A percentile compares a stretch with the other conserved stretches of the same genome.
Evolutionary conservation across 352 stramenopile genomes (phyloP).

Genomic region (Phytopythium montanum): DNA sequence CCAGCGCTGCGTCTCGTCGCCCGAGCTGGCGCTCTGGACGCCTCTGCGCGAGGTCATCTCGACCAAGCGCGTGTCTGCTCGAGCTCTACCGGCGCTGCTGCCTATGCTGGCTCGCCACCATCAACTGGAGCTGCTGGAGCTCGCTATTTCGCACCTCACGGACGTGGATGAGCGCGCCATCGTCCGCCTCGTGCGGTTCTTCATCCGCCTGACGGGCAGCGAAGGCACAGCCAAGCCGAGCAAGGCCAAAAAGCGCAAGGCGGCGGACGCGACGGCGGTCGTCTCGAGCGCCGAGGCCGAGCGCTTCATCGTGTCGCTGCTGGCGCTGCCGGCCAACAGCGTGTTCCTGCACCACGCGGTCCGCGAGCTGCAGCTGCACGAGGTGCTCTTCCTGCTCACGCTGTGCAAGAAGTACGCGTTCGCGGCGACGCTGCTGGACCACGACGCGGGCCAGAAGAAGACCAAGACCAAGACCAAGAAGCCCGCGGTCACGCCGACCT

Average conservation of each 20-base stretch:
- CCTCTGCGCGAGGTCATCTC: conserved; percentile 47
- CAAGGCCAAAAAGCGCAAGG: conserved; percentile 27
- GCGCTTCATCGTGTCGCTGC: conserved; percentile 50
- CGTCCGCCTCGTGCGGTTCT: conserved; percentile 70
- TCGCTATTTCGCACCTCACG: conserved; percentile 53
- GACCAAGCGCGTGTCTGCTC: conserved; percentile 58
- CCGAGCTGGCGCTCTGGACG: conserved; percentile 47
- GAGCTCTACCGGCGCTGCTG: conserved; percentile 56
- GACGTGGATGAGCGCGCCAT: conserved; percentile 79
- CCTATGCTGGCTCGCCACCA: conserved; percentile 61
- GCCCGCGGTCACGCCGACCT: conserved; percentile 13
- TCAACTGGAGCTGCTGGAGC: conserved; percentile 63
- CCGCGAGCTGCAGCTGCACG: conserved; percentile 56
- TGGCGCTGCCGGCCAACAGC: conserved; percentile 57
- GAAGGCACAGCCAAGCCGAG: conserved; percentile 3
- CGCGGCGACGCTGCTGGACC: conserved; percentile 26
- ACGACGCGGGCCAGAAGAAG: conserved; percentile 7
- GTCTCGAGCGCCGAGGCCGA: conserved; percentile 25
- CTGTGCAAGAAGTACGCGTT: conserved; percentile 72
- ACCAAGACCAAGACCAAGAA: conserved; percentile 10
- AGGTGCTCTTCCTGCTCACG: conserved; percentile 64
- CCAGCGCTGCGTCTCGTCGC: conserved; percentile 52
- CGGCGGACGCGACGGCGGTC: neutral
- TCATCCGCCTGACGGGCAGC: conserved; percentile 44
- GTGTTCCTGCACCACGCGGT: conserved; percentile 82